Percentiles rank a stretch among this genome's conserved stretches.
These are phyloP conservation scores for Carex scoparia DNA, from an alignment of 176 grass and related monocot genomes.

Conservation along the genomic window DNA sequence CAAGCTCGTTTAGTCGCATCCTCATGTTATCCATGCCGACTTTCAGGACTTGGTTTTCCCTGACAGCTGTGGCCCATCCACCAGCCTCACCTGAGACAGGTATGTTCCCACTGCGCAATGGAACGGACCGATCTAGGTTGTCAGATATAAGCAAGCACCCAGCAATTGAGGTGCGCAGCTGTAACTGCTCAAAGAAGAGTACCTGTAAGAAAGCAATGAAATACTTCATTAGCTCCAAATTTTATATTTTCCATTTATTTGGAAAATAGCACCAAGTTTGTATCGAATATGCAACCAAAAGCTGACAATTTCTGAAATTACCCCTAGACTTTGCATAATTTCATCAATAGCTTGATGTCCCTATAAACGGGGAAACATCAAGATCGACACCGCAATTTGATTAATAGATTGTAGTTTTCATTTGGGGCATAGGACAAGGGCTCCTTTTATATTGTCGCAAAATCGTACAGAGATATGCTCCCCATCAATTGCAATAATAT, in stretches of 20 bases:
- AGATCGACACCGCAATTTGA: not conserved
- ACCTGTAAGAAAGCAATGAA: conserved; percentile 10
- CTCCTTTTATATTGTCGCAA: not conserved
- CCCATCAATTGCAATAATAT: not conserved
- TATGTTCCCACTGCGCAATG: conserved; percentile 39
- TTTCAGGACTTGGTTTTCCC: conserved; percentile 89
- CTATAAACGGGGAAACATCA: not conserved
- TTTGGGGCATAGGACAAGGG: not conserved
- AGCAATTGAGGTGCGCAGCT: conserved; percentile 71
- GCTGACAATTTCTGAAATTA: not conserved
- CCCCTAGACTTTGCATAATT: not conserved
- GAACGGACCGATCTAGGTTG: conserved; percentile 64
- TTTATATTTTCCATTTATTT: not conserved
- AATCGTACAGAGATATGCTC: not conserved
- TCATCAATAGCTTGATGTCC: not conserved
- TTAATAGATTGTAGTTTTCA: not conserved
- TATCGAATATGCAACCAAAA: not conserved
- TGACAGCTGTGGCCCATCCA: conserved; percentile 50
- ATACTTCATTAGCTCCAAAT: not conserved
- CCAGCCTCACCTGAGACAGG: conserved; percentile 50
- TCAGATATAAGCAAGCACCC: conserved; percentile 85
- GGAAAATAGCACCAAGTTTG: not conserved
- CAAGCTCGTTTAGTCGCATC: conserved; percentile 57
- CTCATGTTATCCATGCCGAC: conserved; percentile 85
- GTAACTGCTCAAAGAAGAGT: conserved; percentile 93